These are phyloP conservation scores for Panus rudis DNA, from an alignment of 768 basidiomycete genomes.

Conservation along the genomic window DNA sequence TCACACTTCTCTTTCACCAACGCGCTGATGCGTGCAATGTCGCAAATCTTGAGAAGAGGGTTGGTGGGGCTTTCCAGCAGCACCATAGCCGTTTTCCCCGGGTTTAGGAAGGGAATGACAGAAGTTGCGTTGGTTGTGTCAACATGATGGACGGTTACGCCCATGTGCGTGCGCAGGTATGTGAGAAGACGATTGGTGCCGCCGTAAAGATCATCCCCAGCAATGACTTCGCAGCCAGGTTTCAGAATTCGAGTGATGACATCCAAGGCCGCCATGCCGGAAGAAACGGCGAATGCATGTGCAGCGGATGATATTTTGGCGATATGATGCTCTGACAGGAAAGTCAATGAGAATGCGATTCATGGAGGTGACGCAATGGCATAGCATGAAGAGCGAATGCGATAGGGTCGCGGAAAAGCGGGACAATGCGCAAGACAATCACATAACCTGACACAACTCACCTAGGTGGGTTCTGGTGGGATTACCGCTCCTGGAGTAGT, in stretches of 20 bases:
- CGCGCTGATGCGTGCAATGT: conserved; percentile 75
- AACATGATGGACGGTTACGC: conserved; percentile 86
- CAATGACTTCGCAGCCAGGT: conserved; percentile 92
- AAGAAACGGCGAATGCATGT: conserved; percentile 88
- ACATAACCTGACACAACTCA: conserved; percentile 28
- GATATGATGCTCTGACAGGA: conserved; percentile 78
- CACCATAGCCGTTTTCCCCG: conserved; percentile 86
- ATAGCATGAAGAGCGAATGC: too few species aligned
- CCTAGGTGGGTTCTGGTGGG: conserved; percentile 94
- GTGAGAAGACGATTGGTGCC: conserved; percentile 93
- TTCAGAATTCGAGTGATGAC: conserved; percentile 90
- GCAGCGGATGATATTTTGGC: conserved; percentile 92
- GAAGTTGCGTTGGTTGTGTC: conserved; percentile 76
- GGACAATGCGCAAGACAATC: not conserved
- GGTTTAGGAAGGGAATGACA: conserved; percentile 55
- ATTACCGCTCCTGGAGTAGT: conserved; percentile 93
- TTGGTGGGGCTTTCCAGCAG: conserved; percentile 97
- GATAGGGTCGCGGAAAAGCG: not conserved
- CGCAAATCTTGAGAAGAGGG: conserved; percentile 90
- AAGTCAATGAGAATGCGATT: not conserved
- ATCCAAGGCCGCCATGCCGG: conserved; percentile 98
- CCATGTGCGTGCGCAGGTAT: conserved; percentile 82
- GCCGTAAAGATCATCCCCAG: conserved; percentile 96
- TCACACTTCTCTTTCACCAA: conserved; percentile 79
- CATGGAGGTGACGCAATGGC: not conserved